Conservation (phyloP, 257 asterid genomes). For the Jaltomata sinuosa region DNA sequence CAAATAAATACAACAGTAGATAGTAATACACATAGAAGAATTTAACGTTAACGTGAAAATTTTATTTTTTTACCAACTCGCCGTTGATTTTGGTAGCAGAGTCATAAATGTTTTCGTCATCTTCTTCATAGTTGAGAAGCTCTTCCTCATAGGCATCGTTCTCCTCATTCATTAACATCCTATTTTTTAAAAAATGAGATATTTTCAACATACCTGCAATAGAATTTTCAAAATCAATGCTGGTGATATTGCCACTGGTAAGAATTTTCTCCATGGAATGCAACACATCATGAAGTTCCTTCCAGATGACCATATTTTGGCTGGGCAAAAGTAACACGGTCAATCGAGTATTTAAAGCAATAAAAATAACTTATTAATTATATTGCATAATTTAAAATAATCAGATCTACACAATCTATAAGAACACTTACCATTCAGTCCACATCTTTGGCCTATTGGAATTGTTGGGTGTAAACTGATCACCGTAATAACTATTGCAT, state of each 20-base stretch:
- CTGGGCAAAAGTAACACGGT: constrained; percentile 14
- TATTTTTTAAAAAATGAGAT: too few relatives aligned
- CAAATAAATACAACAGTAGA: too few relatives aligned
- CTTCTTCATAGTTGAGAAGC: too few relatives aligned
- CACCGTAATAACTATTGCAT: constrained; percentile 75
- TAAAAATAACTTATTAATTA: background rate
- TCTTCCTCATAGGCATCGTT: too few relatives aligned
- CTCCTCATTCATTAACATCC: too few relatives aligned
- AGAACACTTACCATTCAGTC: constrained; percentile 71
- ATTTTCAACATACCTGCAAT: constrained; percentile 17
- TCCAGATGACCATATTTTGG: constrained; percentile 82
- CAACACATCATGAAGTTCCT: constrained; percentile 55
- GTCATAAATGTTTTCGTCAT: too few relatives aligned
- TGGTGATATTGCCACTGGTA: constrained; percentile 40
- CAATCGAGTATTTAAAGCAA: background rate
- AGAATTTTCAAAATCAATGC: constrained; percentile 27
- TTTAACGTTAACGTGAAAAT: too few relatives aligned
- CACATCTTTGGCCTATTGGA: constrained; percentile 72
- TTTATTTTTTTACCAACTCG: too few relatives aligned
- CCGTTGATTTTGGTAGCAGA: too few relatives aligned
- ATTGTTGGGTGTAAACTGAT: constrained; percentile 43
- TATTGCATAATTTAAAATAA: background rate
- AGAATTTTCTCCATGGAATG: constrained; percentile 50
- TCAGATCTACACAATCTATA: background rate
- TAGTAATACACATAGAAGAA: too few relatives aligned